phyloP scores from a whole-genome alignment of 169 alveolate genomes.

The Ichthyophthirius multifiliis region DNA sequence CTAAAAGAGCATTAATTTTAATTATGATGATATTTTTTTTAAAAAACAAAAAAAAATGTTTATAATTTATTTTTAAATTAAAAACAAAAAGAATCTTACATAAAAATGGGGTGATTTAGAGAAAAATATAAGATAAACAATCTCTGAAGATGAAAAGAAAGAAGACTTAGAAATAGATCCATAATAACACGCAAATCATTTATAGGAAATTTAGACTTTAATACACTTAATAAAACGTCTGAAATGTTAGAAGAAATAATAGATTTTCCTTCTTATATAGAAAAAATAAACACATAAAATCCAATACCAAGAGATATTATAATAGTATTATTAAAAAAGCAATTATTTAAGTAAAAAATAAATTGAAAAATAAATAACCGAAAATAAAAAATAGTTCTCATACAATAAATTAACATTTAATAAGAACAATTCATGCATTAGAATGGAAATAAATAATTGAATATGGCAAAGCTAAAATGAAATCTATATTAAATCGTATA shows the following conservation, averaged over 20 bases:
- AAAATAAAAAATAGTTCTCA: no score
- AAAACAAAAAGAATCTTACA: constrained; percentile 6
- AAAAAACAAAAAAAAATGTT: no score
- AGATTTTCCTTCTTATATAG: neutral
- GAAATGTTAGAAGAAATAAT: neutral
- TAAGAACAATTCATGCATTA: constrained; percentile 15
- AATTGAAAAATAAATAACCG: no score
- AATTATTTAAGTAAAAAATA: constrained; percentile 1
- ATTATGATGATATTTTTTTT: neutral
- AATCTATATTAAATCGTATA: neutral
- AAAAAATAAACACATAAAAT: neutral
- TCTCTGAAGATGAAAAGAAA: neutral
- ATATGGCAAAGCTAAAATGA: constrained; percentile 16
- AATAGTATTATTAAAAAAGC: neutral
- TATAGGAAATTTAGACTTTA: neutral
- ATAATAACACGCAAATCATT: no score
- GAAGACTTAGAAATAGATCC: no score
- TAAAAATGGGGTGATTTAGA: neutral
- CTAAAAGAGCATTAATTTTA: constrained; percentile 1
- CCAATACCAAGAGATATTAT: constrained; percentile 7
- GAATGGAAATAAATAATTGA: constrained; percentile 25
- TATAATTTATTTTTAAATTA: neutral
- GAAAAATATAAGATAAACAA: neutral
- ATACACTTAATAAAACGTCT: neutral
- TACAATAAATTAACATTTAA: neutral